A percentile compares a stretch with the other conserved stretches of the same genome.
Conservation (phyloP, 2,329 filamentous ascomycete species). For the Aureobasidium zeae region DNA sequence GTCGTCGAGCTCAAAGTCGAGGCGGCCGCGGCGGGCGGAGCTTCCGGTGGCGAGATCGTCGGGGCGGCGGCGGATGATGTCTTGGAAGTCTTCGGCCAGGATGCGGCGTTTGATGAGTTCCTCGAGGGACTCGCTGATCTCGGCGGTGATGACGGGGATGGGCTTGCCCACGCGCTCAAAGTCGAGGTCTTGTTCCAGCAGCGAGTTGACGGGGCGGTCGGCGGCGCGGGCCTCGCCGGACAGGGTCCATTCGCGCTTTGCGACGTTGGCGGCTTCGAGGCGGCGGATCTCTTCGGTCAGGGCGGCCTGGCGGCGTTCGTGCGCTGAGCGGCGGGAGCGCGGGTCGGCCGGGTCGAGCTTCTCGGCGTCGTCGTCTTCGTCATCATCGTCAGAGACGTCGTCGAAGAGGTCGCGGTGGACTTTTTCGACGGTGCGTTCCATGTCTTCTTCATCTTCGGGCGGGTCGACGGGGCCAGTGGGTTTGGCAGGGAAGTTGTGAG, state of each 20-base stretch:
- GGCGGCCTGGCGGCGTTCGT: slow-evolving; percentile 79
- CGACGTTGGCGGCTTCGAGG: slow-evolving; percentile 79
- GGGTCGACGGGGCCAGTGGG: slow-evolving; percentile 34
- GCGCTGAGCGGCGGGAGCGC: slow-evolving; percentile 66
- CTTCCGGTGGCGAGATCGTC: slow-evolving; percentile 57
- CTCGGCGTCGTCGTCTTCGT: slow-evolving; percentile 51
- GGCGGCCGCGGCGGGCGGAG: slow-evolving; percentile 56
- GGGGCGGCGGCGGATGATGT: slow-evolving; percentile 73
- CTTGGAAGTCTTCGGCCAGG: slow-evolving; percentile 81
- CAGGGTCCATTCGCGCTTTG: slow-evolving; percentile 84
- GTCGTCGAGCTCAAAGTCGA: slow-evolving; percentile 66
- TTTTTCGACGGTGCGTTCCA: slow-evolving; percentile 75
- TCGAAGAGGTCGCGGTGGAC: slow-evolving; percentile 88
- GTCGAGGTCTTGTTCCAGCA: slow-evolving; percentile 88
- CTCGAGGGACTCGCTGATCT: slow-evolving; percentile 85
- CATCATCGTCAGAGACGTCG: slow-evolving; percentile 57
- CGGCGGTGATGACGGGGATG: slow-evolving; percentile 84
- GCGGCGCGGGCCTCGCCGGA: slow-evolving; percentile 76
- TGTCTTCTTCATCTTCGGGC: slow-evolving; percentile 48
- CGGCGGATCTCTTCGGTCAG: slow-evolving; percentile 83
- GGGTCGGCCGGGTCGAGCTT: slow-evolving; percentile 57
- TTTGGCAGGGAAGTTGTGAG: slow-evolving; percentile 37
- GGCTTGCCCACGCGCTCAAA: slow-evolving; percentile 95
- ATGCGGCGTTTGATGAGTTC: slow-evolving; percentile 91
- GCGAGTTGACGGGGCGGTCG: slow-evolving; percentile 79